These are phyloP conservation scores for Trichophyton schoenleinii DNA, from an alignment of 2,329 filamentous ascomycete species.

Conservation along the genomic window DNA sequence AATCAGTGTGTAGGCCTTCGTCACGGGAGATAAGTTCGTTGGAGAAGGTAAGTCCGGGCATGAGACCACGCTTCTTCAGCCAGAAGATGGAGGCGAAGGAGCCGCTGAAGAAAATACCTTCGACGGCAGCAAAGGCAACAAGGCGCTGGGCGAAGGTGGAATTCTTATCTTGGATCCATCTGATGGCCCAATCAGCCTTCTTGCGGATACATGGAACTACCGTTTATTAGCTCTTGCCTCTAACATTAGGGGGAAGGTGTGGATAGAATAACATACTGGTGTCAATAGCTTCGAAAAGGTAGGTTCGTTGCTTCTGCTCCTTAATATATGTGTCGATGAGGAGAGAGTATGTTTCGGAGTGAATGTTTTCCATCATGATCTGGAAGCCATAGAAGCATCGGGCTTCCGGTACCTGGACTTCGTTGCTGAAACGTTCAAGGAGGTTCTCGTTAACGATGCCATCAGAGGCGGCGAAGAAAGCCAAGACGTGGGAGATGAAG, in stretches of 20 bases:
- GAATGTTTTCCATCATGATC: slow-evolving; percentile 99
- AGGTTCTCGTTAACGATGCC: slow-evolving; percentile 99
- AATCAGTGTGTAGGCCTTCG: slow-evolving; percentile 98
- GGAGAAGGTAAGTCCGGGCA: slow-evolving; percentile 97
- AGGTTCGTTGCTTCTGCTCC: slow-evolving; percentile 82
- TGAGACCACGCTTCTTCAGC: slow-evolving; percentile 99
- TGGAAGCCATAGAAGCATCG: slow-evolving; percentile 99
- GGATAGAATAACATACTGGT: slow-evolving; percentile 55
- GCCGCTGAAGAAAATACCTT: slow-evolving; percentile 99
- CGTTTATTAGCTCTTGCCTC: not conserved
- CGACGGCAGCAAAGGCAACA: slow-evolving; percentile 91
- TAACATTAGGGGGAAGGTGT: not conserved
- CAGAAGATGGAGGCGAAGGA: slow-evolving; percentile 99
- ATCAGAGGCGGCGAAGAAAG: slow-evolving; percentile 97
- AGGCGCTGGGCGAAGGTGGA: slow-evolving; percentile 93
- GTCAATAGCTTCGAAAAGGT: slow-evolving; percentile 97
- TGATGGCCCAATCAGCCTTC: slow-evolving; percentile 96
- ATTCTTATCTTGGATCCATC: slow-evolving; percentile 86
- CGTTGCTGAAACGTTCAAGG: slow-evolving; percentile 89
- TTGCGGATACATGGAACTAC: slow-evolving; percentile 88
- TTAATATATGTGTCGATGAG: slow-evolving; percentile 99
- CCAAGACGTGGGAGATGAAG: slow-evolving; percentile 96
- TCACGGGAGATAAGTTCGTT: slow-evolving; percentile 99
- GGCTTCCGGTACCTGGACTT: slow-evolving; percentile 94
- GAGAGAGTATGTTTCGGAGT: slow-evolving; percentile 98